These are phyloP conservation scores for Clathrospora elynae DNA, from an alignment of 2,329 filamentous ascomycete species.

Conservation along the genomic window DNA sequence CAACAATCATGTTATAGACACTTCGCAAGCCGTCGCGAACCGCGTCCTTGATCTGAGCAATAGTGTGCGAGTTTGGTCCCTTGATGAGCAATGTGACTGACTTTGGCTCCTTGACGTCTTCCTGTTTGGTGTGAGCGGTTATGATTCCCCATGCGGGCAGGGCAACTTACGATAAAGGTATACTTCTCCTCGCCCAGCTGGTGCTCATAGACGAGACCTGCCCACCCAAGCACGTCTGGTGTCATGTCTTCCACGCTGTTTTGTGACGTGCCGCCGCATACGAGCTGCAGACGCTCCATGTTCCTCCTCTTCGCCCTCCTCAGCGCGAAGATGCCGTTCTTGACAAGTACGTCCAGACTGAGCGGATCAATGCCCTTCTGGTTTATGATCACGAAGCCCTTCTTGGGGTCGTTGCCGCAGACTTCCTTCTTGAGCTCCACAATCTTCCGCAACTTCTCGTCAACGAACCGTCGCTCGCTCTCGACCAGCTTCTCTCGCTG, in stretches of 20 bases:
- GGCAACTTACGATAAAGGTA: conserved; percentile 72
- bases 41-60: conserved; percentile 94
- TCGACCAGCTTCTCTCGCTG: conserved; percentile 98
- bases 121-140: conserved; percentile 50
- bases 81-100: conserved; percentile 98
- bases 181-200: conserved; percentile 98
- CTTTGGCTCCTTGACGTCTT: conserved; percentile 98
- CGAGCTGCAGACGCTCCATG: conserved; percentile 96
- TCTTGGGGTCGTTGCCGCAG: conserved; percentile 89
- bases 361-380: conserved; percentile 99
- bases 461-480: conserved; percentile 93
- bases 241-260: conserved; percentile 95
- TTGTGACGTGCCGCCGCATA: conserved; percentile 88
- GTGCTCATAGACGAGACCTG: conserved; percentile 95
- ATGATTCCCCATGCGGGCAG: background rate
- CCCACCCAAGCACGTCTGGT: conserved; percentile 90
- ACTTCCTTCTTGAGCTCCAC: conserved; percentile 98
- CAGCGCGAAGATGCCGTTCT: conserved; percentile 96
- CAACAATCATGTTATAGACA: conserved; percentile 99
- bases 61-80: conserved; percentile 95
- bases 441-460: conserved; percentile 96
- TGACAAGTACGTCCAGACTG: conserved; percentile 92
- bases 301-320: conserved; percentile 96
- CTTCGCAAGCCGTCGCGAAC: conserved; percentile 93
- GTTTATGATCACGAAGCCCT: conserved; percentile 97